Evolutionary conservation across 192 early-diverging fungal species (phyloP), one percentile per base, ranked within the genome.

Genomic region (Coemansia sp.): DNA sequence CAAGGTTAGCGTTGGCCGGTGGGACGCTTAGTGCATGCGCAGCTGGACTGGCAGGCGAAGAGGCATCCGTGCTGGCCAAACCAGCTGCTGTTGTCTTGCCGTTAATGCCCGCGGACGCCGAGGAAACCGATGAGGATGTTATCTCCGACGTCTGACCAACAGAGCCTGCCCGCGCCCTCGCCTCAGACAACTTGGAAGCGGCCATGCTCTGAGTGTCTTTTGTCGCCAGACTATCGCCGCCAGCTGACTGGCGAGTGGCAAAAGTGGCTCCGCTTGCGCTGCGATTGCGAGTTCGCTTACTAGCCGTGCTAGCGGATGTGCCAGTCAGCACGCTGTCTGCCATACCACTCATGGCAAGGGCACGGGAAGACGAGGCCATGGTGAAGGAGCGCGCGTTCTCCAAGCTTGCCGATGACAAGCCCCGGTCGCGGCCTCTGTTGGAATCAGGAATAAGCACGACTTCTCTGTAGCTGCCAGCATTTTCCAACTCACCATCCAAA

Each of bases 321-420:
- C 55, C 19, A 4, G 28, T 11, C 21, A 43, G 9, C 28, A 42
- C 8, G 55, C 44, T 44, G 26, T 58, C 60, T 30, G 64, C 64
- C 63, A 49, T 26, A 39, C 35, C 38, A 28, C 63, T 19, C 39
- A 58, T n/a, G 10, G 46, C 39, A 13, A 55, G 52, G 23, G 11
- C 28, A 13, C 52, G 52, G 10, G 30, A 67, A 16, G 66, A 67
- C n/a, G 53, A 28, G 1, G 66, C 39, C 21, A 57, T 53, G 16
- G 53, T 30, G 13, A 55, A 32, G 14, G 55, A 46, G 6, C 80
- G 75, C 17, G 72, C 53, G 26, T 61, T 65, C 44, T 83, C 80
- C 3, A 83, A 69, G 37, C 80, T 83, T 37, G 80, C 80, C n/a
- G 80, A 83, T 0, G 80, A 83, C 61, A 83, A 43, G n/a, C 80